A percentile compares a stretch with the other conserved stretches of the same genome.
These are phyloP conservation scores for Corchorus olitorius DNA, from an alignment of 345 rosid genomes.

Conservation along the genomic window DNA sequence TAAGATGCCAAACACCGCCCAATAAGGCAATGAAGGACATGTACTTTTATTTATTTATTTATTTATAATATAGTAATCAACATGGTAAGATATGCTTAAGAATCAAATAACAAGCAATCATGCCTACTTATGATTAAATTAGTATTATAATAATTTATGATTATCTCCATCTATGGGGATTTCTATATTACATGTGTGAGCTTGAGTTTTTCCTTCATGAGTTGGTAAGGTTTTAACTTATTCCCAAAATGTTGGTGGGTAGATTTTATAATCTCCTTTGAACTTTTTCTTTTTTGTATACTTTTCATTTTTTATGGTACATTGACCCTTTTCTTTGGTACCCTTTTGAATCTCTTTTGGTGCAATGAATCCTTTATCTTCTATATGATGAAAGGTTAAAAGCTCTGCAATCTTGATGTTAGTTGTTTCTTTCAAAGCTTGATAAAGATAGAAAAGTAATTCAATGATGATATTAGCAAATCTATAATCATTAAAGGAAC, in stretches of 20 bases:
- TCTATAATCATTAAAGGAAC: too few relatives aligned
- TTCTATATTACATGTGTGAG: neutral
- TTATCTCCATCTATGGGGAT: neutral
- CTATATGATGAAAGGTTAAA: too few relatives aligned
- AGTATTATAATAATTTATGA: neutral
- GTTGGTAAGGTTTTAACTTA: neutral
- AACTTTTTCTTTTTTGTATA: neutral
- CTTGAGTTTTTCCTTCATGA: neutral
- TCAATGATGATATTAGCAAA: too few relatives aligned
- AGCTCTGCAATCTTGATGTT: too few relatives aligned
- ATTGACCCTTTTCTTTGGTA: neutral
- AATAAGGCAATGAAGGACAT: constrained; percentile 3
- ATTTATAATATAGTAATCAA: neutral
- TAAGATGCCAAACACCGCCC: constrained; percentile 19
- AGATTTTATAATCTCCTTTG: neutral
- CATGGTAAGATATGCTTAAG: constrained; percentile 7
- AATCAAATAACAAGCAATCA: constrained; percentile 9
- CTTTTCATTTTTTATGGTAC: neutral
- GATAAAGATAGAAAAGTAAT: too few relatives aligned
- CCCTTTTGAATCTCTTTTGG: neutral
- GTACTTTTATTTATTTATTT: neutral
- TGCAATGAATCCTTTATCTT: neutral
- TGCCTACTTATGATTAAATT: neutral
- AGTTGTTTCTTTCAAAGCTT: too few relatives aligned
- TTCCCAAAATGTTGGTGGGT: neutral